These are phyloP conservation scores for Oryza punctata DNA, from an alignment of 176 grass and related monocot genomes.

Conservation along the genomic window DNA sequence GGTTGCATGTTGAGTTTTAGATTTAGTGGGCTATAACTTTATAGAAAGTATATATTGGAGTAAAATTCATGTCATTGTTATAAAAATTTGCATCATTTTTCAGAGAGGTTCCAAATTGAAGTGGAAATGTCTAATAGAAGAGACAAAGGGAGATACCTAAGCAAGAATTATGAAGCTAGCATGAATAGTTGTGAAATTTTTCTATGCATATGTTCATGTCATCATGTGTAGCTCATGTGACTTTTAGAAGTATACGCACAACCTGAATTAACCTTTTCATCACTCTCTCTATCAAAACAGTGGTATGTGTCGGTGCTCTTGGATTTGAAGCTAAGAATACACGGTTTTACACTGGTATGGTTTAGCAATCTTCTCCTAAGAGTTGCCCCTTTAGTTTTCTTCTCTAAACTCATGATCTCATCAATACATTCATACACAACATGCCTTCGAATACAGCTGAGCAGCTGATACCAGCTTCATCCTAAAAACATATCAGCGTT, in stretches of 20 bases:
- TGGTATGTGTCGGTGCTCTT: not conserved
- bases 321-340: not conserved
- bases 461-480: too few relatives aligned
- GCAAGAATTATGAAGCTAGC: not conserved
- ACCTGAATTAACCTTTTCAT: not conserved
- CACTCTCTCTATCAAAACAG: too few relatives aligned
- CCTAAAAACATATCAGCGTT: too few relatives aligned
- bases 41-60: too few relatives aligned
- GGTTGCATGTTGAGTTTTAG: too few relatives aligned
- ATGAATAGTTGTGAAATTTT: not conserved
- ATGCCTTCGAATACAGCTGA: not conserved
- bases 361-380: not conserved
- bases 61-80: not conserved
- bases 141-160: too few relatives aligned
- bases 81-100: not conserved
- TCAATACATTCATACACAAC: not conserved
- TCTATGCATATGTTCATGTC: not conserved
- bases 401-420: not conserved
- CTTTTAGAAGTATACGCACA: not conserved
- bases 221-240: not conserved
- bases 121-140: not conserved
- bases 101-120: not conserved
- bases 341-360: not conserved
- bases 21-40: too few relatives aligned
- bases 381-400: not conserved